These are phyloP conservation scores for Neostapfia colusana DNA, from an alignment of 176 grass and related monocot genomes.

Conservation along the genomic window DNA sequence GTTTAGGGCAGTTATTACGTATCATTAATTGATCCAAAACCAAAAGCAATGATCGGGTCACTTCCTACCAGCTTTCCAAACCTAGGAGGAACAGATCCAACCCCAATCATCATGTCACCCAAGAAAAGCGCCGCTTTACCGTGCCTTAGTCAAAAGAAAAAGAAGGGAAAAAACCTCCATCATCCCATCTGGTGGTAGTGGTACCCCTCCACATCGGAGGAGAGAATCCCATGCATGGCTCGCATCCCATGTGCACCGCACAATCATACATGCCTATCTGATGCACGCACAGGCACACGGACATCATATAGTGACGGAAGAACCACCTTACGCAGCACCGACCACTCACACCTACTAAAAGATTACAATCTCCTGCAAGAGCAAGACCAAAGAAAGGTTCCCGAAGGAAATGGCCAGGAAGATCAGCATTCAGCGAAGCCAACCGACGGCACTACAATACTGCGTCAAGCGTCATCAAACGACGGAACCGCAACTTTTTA, in stretches of 20 bases:
- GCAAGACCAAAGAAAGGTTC: too few species aligned
- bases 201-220: background rate
- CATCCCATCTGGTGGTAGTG: background rate
- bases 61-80: background rate
- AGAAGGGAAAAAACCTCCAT: background rate
- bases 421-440: background rate
- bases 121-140: background rate
- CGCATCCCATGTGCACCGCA: slow-evolving; percentile 36
- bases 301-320: background rate
- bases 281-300: background rate
- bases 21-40: too few species aligned
- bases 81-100: background rate
- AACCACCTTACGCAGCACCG: background rate
- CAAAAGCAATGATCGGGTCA: background rate
- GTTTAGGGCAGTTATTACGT: too few species aligned
- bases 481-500: background rate
- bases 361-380: too few species aligned
- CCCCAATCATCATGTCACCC: slow-evolving; percentile 18
- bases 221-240: slow-evolving; percentile 25
- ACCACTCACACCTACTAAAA: too few species aligned
- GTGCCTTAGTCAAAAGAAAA: slow-evolving; percentile 19
- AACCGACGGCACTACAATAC: background rate
- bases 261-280: background rate
- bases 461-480: background rate
- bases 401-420: too few species aligned